Evolutionary conservation across 306 rosid genomes (phyloP).

Genomic region (Acacia acuminata): DNA sequence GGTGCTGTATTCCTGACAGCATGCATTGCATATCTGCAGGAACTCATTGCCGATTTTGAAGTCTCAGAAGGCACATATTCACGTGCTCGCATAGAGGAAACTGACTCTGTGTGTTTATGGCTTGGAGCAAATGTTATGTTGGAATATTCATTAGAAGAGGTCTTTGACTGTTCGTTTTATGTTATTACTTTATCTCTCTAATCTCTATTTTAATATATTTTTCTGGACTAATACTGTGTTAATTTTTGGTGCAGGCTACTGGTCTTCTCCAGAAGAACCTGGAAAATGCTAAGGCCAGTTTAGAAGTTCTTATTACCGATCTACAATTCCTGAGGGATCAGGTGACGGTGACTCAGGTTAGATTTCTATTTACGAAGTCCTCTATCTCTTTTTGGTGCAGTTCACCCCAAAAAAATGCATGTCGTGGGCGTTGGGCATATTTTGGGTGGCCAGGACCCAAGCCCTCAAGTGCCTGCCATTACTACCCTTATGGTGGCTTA

Average conservation of each 20-base stretch:
- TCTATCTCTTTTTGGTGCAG: not conserved
- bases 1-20: constrained; percentile 16
- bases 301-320: constrained; percentile 79
- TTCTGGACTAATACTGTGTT: constrained; percentile 2
- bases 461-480: not conserved
- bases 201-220: not conserved
- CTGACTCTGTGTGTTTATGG: constrained; percentile 86
- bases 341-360: constrained; percentile 90
- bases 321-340: constrained; percentile 93
- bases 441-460: not conserved
- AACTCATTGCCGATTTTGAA: constrained; percentile 85
- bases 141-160: constrained; percentile 94
- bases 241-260: constrained; percentile 60
- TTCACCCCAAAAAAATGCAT: not conserved
- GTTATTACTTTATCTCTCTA: not conserved
- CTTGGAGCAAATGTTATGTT: constrained; percentile 97
- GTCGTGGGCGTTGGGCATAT: not conserved
- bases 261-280: constrained; percentile 67
- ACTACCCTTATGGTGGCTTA: not conserved
- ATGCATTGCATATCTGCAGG: constrained; percentile 45
- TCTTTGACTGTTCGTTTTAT: constrained; percentile 30
- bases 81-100: constrained; percentile 71
- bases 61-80: constrained; percentile 90
- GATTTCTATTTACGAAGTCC: constrained; percentile 17
- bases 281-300: constrained; percentile 80